Conservation (phyloP, 371 early-diverging fungal genomes). For the Apophysomyces elegans region DNA sequence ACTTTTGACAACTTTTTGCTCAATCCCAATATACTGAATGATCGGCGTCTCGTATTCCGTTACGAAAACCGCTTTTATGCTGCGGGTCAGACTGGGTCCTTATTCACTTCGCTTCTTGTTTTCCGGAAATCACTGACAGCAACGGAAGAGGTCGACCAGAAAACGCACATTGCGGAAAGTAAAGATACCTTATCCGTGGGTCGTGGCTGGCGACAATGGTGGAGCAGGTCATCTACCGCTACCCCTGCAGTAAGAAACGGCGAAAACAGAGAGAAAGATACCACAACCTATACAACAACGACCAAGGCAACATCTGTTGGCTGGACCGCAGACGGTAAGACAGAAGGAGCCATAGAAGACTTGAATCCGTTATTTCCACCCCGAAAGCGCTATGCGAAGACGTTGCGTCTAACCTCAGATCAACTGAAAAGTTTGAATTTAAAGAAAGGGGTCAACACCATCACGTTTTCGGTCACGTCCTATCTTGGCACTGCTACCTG, state of each 20-base stretch:
- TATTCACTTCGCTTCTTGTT: conserved; percentile 57
- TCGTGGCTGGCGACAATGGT: conserved; percentile 58
- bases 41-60: conserved; percentile 69
- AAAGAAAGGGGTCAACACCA: conserved; percentile 87
- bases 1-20: conserved; percentile 66
- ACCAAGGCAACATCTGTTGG: conserved; percentile 50
- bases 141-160: neutral
- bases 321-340: conserved; percentile 33
- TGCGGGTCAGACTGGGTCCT: conserved; percentile 47
- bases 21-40: conserved; percentile 68
- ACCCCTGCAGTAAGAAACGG: conserved; percentile 19
- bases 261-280: conserved; percentile 16
- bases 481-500: conserved; percentile 82
- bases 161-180: conserved; percentile 26
- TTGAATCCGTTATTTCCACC: conserved; percentile 12
- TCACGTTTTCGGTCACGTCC: conserved; percentile 87
- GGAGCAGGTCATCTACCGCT: conserved; percentile 48
- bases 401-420: conserved; percentile 89
- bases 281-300: conserved; percentile 45
- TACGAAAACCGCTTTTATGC: conserved; percentile 61
- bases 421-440: conserved; percentile 86
- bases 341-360: neutral
- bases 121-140: conserved; percentile 38
- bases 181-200: conserved; percentile 46
- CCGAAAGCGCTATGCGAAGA: conserved; percentile 79